These are phyloP conservation scores for Pterocarpus macrocarpus DNA, from an alignment of 306 rosid species.

Conservation along the genomic window DNA sequence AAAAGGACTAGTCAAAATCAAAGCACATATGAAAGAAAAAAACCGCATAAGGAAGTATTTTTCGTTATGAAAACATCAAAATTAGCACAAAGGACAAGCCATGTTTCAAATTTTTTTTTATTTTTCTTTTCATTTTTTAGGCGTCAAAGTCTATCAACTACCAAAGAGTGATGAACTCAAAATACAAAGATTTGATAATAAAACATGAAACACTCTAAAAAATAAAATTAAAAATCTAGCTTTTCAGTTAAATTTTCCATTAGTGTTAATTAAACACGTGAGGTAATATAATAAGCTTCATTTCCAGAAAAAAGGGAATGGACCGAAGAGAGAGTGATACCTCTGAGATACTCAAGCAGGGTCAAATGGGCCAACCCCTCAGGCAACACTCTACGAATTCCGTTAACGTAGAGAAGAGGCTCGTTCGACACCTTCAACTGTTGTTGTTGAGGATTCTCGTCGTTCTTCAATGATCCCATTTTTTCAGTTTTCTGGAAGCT, in stretches of 20 bases:
- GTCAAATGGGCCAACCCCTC: slow-evolving; percentile 91
- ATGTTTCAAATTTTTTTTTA: not conserved
- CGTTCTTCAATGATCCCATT: slow-evolving; percentile 82
- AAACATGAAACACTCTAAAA: not conserved
- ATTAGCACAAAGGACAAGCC: not conserved
- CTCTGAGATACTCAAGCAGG: slow-evolving; percentile 94
- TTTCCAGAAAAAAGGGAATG: not conserved
- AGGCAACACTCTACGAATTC: slow-evolving; percentile 73
- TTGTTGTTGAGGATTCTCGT: slow-evolving; percentile 47
- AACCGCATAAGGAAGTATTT: not conserved
- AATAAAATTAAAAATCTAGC: not conserved
- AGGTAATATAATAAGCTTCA: not conserved
- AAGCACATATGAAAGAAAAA: not conserved
- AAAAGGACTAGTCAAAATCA: slow-evolving; percentile 35
- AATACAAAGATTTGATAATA: not conserved
- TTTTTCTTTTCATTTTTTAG: too few species aligned
- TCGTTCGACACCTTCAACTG: slow-evolving; percentile 55
- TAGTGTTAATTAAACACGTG: not conserved
- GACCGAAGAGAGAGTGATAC: slow-evolving; percentile 44
- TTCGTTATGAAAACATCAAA: slow-evolving; percentile 4
- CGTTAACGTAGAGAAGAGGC: slow-evolving; percentile 71
- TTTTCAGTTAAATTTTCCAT: too few species aligned
- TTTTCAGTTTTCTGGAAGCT: slow-evolving; percentile 12
- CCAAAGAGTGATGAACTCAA: not conserved
- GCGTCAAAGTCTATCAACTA: not conserved